Base-by-base conservation (phyloP, 2,329 filamentous ascomycete genomes). In the Pseudogymnoascus sp. region DNA sequence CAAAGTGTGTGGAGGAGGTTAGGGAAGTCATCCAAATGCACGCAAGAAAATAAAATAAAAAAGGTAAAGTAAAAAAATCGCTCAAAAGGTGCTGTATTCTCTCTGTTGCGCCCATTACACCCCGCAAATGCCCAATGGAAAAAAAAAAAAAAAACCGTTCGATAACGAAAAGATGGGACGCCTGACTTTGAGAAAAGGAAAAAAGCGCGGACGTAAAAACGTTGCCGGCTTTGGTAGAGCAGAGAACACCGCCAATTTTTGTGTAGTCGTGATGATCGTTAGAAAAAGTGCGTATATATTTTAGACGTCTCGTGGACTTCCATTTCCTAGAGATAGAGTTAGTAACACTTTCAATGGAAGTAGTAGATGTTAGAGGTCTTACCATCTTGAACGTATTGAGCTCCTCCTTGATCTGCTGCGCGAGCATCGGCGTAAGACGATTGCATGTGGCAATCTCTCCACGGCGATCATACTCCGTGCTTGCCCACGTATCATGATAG, bases 281-380 rank as follows among this genome's bases (percentile, higher is more conserved):
- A 99, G 83, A 99, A 98, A 85, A 99, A 99, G 84, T 99, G 95
- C 72, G 95, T 99, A 82, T 99, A 97, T 74, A 97, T 93, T 81
- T 98, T 99, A 70, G 95, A 98, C 76, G 89, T 91, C 79, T 98
- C 95, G 77, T 99, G 95, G 73, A 99, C 95, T 81, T 98, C 95
- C 95, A 99, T 99, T 81, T 99, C 95, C 95, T 98, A 67, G 41
- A 63, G 19, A 11, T n/a, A 28, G 7, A 41, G 71, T 85, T 76
- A 84, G 80, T 69, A 67, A 60, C 54, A 34, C 37, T 66, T 62
- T 63, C 37, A 60, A 28, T n/a, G 13, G 1, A 54, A 2, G 45
- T 0, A 68, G 71, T n/a, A 57, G 57, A 57, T 8, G 2, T 6
- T 13, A 31, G n/a, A 2, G 14, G 19, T 78, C 87, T 67, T 80